Evolutionary conservation across 208 protist species (phyloP), one percentile per base, ranked within the genome.

Genomic region (Vickermania ingenoplastis): DNA sequence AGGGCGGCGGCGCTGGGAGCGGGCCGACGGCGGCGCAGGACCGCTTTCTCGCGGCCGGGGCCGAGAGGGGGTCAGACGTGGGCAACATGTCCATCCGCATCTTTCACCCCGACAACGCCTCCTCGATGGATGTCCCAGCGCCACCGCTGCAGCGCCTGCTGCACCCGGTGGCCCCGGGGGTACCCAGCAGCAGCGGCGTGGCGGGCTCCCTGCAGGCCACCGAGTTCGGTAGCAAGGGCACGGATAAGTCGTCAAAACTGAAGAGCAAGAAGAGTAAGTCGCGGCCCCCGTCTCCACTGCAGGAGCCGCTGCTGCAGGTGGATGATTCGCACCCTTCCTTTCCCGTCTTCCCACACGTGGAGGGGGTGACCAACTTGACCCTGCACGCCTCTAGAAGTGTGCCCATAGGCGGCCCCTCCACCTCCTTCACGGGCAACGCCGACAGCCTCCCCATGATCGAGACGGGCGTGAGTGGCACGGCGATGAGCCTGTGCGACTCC

Each of bases 41-140:
- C 54, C 13, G 25, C n/a, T 59, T 59, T 21, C n/a, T 59, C 26
- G 54, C 54, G 13, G 54, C 54, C 11, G 54, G 54, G 23, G 54
- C 54, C 14, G 54, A 59, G 25, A 25, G 41, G 7, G 22, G n/a
- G 22, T 14, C 51, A 5, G 24, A 22, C 51, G n/a, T 27, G 7
- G 51, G 22, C 22, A 11, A 55, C 24, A 5, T 28, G 51, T 55
- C 51, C 51, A 27, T 55, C 51, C n/a, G 22, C 51, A 55, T 55
- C 24, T 55, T 55, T 27, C 51, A n/a, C 21, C 51, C 36, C 36
- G 36, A 45, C 36, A n/a, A n/a, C n/a, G 17, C 36, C 36, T n/a
- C 36, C 36, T 7, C 36, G 36, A 17, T 45, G 36, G 36, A 45
- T 17, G 36, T 45, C 11, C 36, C 36, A 31, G 30, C 7, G 31